These are phyloP conservation scores for Pluteus cervinus DNA, from an alignment of 768 basidiomycete genomes.

Conservation along the genomic window DNA sequence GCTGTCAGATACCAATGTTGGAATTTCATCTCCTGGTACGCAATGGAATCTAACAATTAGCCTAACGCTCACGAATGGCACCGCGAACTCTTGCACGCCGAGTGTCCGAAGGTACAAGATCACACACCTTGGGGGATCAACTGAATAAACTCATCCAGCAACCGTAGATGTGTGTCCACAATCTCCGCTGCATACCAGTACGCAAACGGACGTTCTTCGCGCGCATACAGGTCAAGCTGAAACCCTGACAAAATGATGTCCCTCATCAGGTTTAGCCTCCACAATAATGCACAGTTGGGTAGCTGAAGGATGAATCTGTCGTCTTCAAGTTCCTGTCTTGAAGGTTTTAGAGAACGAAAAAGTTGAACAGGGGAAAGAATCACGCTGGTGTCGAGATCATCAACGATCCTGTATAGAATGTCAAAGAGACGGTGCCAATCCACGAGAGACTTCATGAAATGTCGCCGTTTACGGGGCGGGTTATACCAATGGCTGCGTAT, in stretches of 20 bases:
- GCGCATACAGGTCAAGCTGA: constrained; percentile 66
- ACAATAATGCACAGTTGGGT: constrained; percentile 44
- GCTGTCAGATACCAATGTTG: constrained; percentile 6
- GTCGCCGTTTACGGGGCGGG: constrained; percentile 58
- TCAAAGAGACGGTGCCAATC: constrained; percentile 68
- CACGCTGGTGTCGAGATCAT: constrained; percentile 24
- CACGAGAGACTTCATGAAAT: constrained; percentile 54
- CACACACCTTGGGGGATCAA: constrained; percentile 34
- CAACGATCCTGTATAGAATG: constrained; percentile 26
- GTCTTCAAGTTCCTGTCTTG: constrained; percentile 21
- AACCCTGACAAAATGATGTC: constrained; percentile 74
- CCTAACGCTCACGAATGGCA: neutral
- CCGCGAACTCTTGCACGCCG: neutral
- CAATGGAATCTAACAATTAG: constrained; percentile 34
- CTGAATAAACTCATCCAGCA: constrained; percentile 41
- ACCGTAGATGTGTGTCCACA: constrained; percentile 48
- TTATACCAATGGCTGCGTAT: constrained; percentile 63
- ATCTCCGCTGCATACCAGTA: constrained; percentile 69
- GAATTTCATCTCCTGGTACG: constrained; percentile 30
- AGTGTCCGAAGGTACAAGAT: constrained; percentile 3
- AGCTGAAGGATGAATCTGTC: constrained; percentile 33
- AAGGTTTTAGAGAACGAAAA: constrained; percentile 4
- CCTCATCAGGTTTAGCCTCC: constrained; percentile 53
- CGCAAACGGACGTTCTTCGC: constrained; percentile 64
- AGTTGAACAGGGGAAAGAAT: constrained; percentile 7